Evolutionary conservation across 345 rosid genomes (phyloP).

Genomic region (Salix caprea): DNA sequence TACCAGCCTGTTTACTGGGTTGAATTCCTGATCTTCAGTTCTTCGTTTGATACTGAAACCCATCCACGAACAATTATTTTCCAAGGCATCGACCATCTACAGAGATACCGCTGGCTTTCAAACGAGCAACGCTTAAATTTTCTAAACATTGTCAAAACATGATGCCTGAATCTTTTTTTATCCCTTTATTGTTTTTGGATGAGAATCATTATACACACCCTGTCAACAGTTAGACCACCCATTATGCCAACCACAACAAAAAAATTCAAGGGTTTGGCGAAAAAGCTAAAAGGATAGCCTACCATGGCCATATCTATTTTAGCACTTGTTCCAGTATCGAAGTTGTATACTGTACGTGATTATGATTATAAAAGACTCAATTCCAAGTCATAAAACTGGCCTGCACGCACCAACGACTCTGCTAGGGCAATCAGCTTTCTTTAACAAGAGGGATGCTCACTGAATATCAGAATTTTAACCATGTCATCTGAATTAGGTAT

Average conservation of each 20-base stretch:
- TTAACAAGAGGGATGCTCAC: background rate
- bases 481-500: background rate
- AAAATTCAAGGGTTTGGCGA: background rate
- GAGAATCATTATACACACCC: background rate
- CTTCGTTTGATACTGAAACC: no score
- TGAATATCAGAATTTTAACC: background rate
- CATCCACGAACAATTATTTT: no score
- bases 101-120: background rate
- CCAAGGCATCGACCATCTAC: background rate
- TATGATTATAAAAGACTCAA: background rate
- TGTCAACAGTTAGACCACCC: background rate
- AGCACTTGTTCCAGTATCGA: background rate
- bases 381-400: background rate
- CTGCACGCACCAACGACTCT: background rate
- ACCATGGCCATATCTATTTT: background rate
- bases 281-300: background rate
- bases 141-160: background rate
- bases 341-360: no score
- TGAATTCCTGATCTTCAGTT: background rate
- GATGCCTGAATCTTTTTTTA: background rate
- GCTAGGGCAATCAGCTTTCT: background rate
- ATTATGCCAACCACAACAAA: background rate
- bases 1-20: background rate
- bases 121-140: background rate
- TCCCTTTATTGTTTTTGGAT: no score